Conservation (phyloP, 1,284 basidiomycete species). For the Thecaphora thlaspeos region DNA sequence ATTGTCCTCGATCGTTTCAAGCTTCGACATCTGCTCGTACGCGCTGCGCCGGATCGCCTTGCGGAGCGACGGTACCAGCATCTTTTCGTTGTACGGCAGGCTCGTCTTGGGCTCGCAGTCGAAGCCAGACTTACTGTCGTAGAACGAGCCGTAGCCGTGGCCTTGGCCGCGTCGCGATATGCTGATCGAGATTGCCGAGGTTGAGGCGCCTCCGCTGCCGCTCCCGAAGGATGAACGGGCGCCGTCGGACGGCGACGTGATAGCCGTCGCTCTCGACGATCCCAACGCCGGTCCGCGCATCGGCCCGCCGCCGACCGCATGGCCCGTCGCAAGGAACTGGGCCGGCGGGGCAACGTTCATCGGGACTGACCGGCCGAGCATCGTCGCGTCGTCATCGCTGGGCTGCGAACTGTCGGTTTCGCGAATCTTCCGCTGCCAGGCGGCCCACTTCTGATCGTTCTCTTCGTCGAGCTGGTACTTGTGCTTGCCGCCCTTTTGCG, state of each 20-base stretch:
- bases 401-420: constrained; percentile 5
- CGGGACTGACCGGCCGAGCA: constrained; percentile 23
- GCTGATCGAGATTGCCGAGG: too few relatives aligned
- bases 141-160: constrained; percentile 33
- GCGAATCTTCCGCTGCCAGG: constrained; percentile 34
- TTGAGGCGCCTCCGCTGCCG: too few relatives aligned
- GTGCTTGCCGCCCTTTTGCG: constrained; percentile 27
- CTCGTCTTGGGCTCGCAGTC: constrained; percentile 56
- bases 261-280: neutral
- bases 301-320: constrained; percentile 27
- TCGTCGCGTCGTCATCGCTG: constrained; percentile 5
- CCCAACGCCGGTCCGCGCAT: constrained; percentile 12
- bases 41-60: constrained; percentile 38
- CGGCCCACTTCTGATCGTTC: constrained; percentile 40
- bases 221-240: too few relatives aligned
- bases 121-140: constrained; percentile 33
- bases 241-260: neutral
- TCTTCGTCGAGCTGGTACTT: constrained; percentile 40
- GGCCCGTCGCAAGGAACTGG: constrained; percentile 26
- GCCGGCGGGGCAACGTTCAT: constrained; percentile 33
- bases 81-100: constrained; percentile 52
- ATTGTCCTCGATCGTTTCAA: constrained; percentile 28
- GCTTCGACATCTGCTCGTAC: constrained; percentile 18
- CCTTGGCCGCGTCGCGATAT: too few relatives aligned
- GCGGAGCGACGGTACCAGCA: constrained; percentile 52